Evolutionary conservation across 2,329 filamentous ascomycete genomes (phyloP).

Genomic region (Drechslerella coelobrocha): DNA sequence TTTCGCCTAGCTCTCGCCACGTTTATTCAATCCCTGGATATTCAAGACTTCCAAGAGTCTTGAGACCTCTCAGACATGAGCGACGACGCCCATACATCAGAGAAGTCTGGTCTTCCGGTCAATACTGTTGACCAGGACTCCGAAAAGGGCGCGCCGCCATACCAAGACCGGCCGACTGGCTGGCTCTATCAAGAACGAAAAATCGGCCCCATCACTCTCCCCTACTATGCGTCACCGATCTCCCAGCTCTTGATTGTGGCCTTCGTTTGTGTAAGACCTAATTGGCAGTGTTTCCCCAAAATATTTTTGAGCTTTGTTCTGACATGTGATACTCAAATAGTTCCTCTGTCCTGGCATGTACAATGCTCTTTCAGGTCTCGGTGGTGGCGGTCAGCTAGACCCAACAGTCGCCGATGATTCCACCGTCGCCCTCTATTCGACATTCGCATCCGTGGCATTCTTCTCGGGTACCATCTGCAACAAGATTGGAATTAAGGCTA

Average conservation of each 20-base stretch:
- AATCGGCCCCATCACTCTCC: constrained; percentile 64
- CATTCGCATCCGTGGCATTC: constrained; percentile 68
- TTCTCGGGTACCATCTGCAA: constrained; percentile 80
- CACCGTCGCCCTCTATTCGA: constrained; percentile 61
- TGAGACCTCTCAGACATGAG: constrained; percentile 23
- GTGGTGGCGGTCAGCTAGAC: constrained; percentile 54
- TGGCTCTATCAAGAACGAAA: constrained; percentile 74
- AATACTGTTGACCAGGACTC: constrained; percentile 34
- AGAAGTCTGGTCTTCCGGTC: constrained; percentile 35
- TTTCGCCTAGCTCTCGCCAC: constrained; percentile 11
- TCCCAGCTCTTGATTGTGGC: constrained; percentile 75
- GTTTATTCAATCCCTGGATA: constrained; percentile 2
- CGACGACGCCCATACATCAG: constrained; percentile 21
- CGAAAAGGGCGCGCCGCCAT: constrained; percentile 20
- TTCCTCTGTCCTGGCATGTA: constrained; percentile 57
- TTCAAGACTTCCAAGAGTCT: constrained; percentile 9
- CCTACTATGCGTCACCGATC: constrained; percentile 76
- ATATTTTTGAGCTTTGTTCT: constrained; percentile 74
- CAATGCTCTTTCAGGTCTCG: constrained; percentile 55
- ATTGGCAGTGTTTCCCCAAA: constrained; percentile 68
- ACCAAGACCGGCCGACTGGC: constrained; percentile 60
- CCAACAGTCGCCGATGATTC: constrained; percentile 51
- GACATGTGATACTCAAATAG: constrained; percentile 70
- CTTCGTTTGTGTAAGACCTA: constrained; percentile 64
- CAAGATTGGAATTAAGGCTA: constrained; percentile 72